phyloP scores from a whole-genome alignment of 2,329 filamentous ascomycete species.

The Pyrenophora graminea region DNA sequence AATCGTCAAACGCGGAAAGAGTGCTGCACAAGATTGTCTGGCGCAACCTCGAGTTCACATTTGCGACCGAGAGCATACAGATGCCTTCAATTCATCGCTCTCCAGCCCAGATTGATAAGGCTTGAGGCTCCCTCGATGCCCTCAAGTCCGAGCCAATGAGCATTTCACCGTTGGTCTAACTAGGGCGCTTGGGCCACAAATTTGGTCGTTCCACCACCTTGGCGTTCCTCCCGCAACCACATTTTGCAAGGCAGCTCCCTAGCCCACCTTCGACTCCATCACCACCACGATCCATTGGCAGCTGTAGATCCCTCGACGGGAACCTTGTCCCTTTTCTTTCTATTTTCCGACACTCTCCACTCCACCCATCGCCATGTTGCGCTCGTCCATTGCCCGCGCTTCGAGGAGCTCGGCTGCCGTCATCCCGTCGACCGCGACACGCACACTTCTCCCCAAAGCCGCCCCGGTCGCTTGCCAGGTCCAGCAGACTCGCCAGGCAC shows the following conservation, averaged over 20 bases:
- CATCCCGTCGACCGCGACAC: conserved; percentile 41
- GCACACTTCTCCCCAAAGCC: conserved; percentile 38
- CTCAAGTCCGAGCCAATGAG: not conserved
- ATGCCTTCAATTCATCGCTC: not conserved
- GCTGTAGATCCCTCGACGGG: conserved; percentile 43
- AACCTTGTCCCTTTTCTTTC: conserved; percentile 37
- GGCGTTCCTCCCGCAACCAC: conserved; percentile 21
- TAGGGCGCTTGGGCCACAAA: conserved; percentile 7
- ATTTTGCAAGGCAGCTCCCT: conserved; percentile 27
- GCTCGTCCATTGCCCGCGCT: conserved; percentile 47
- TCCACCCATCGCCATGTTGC: conserved; percentile 46
- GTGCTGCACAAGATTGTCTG: not conserved
- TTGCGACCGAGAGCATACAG: not conserved
- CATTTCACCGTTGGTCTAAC: conserved; percentile 1
- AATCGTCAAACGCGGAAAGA: not conserved
- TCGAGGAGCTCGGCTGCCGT: conserved; percentile 43
- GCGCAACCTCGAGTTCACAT: not conserved
- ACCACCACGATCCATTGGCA: conserved; percentile 46
- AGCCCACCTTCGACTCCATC: conserved; percentile 35
- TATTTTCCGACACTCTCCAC: conserved; percentile 45
- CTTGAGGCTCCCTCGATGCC: no score
- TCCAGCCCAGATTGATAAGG: no score
- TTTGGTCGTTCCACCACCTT: conserved; percentile 18
- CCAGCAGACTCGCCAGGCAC: conserved; percentile 67
- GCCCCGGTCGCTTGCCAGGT: conserved; percentile 48